Evolutionary conservation across 176 grass and related monocot species (phyloP).

Genomic region (Avena atlantica): DNA sequence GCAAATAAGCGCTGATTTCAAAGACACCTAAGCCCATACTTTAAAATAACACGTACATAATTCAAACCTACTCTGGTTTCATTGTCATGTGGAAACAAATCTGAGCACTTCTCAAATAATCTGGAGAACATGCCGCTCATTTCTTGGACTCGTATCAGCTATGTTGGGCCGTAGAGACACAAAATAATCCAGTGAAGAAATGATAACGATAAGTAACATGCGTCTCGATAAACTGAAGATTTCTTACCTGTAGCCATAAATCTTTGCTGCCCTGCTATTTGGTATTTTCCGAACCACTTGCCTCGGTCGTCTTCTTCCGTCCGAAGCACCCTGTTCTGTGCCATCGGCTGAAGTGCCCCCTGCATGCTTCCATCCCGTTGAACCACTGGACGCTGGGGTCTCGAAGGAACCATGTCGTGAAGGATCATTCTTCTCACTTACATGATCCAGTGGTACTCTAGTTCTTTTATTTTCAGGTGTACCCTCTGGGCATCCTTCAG

Average conservation of each 20-base stretch:
- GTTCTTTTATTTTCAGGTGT: background rate
- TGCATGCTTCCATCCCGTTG: background rate
- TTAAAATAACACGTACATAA: background rate
- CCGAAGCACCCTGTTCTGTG: background rate
- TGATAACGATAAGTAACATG: background rate
- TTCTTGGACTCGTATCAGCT: background rate
- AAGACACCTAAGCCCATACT: background rate
- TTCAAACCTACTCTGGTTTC: background rate
- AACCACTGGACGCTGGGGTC: background rate
- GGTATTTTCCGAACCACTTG: background rate
- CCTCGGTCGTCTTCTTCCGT: background rate
- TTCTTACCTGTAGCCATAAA: slow-evolving; percentile 4
- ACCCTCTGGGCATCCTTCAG: background rate
- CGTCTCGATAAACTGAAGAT: background rate
- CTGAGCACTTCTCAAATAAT: background rate
- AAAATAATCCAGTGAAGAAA: background rate
- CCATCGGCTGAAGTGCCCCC: background rate
- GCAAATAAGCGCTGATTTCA: background rate
- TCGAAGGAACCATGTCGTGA: background rate
- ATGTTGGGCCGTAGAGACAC: background rate
- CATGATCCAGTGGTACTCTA: background rate
- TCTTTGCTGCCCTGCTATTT: background rate
- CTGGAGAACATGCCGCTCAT: background rate
- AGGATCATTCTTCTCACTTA: background rate
- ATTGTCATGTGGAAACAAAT: background rate